A percentile compares a stretch with the other conserved stretches of the same genome.
These are phyloP conservation scores for Chrysoporthe puriensis DNA, from an alignment of 2,329 filamentous ascomycete species.

Conservation along the genomic window DNA sequence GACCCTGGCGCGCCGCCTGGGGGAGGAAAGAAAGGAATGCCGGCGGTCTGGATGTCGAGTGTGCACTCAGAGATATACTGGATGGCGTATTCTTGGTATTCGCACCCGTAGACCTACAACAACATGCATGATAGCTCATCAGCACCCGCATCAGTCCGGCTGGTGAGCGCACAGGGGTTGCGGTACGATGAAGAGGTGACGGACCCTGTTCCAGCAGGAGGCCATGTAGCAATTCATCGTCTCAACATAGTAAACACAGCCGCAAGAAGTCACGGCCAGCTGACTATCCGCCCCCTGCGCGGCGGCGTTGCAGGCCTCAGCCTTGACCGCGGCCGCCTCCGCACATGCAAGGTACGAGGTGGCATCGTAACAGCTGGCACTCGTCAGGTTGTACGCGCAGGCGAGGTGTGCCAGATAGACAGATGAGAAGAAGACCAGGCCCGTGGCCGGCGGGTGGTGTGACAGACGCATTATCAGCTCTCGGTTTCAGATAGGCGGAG, in stretches of 20 bases:
- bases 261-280: constrained; percentile 28
- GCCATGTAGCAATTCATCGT: constrained; percentile 43
- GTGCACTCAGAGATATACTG: constrained; percentile 40
- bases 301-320: neutral
- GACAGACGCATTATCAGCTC: neutral
- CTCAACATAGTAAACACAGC: constrained; percentile 33
- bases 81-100: constrained; percentile 43
- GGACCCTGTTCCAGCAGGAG: constrained; percentile 44
- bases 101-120: constrained; percentile 38
- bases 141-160: neutral
- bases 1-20: constrained; percentile 39
- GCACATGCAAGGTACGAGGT: neutral
- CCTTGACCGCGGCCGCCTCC: constrained; percentile 1
- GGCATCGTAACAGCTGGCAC: neutral
- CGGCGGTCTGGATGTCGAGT: constrained; percentile 32
- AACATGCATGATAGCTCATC: neutral
- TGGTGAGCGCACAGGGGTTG: neutral
- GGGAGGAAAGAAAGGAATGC: constrained; percentile 44
- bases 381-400: neutral
- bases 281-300: constrained; percentile 17
- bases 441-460: neutral
- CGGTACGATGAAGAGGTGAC: neutral
- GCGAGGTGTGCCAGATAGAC: neutral
- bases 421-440: neutral
- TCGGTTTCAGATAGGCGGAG: neutral